Percentiles rank a stretch among this genome's conserved stretches.
Evolutionary conservation across 306 rosid genomes (phyloP).

Genomic region (Quercus suber): DNA sequence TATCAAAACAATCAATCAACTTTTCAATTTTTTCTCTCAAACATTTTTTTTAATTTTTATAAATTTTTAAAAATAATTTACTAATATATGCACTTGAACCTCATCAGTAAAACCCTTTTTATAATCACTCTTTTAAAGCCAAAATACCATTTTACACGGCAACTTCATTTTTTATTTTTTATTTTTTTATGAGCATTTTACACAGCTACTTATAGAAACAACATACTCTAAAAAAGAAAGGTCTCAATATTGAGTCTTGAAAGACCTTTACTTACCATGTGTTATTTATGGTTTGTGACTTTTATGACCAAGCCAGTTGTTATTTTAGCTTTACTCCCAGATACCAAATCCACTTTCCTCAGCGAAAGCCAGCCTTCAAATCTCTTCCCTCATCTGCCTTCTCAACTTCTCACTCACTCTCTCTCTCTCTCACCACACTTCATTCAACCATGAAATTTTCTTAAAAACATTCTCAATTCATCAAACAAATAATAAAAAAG

Average conservation of each 20-base stretch:
- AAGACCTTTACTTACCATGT: conserved; percentile 3
- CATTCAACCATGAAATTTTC: conserved; percentile 27
- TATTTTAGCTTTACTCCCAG: not conserved
- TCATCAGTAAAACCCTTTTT: no score
- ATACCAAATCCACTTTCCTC: conserved; percentile 29
- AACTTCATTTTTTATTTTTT: no score
- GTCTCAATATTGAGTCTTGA: not conserved
- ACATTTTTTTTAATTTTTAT: no score
- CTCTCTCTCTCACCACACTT: conserved; percentile 4
- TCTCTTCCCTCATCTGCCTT: conserved; percentile 26
- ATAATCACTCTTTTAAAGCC: no score
- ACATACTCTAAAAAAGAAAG: no score
- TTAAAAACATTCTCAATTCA: not conserved
- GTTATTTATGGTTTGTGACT: conserved; percentile 28
- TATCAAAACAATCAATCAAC: no score
- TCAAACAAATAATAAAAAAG: not conserved
- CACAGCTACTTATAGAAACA: no score
- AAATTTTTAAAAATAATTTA: no score
- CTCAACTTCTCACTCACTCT: conserved; percentile 11
- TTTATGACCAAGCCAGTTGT: conserved; percentile 15
- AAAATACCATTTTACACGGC: no score
- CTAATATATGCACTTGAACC: no score
- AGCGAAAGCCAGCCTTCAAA: conserved; percentile 31
- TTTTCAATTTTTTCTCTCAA: no score
- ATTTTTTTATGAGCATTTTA: no score